Evolutionary conservation across 2,329 filamentous ascomycete species (phyloP).

Genomic region (Fusarium annulatum): DNA sequence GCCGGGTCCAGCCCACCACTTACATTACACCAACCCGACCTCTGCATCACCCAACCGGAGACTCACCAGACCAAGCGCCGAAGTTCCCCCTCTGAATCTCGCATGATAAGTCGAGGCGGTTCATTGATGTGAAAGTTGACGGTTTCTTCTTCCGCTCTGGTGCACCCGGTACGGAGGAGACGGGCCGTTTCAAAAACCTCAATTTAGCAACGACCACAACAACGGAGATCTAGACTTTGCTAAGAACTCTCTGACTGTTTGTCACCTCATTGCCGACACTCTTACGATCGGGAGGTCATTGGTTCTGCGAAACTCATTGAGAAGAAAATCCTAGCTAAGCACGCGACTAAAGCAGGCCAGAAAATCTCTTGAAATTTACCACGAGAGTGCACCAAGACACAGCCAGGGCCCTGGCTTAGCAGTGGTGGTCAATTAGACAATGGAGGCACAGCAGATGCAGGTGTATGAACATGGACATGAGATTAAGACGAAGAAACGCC

Average conservation of each 20-base stretch:
- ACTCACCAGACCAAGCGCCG: conserved; percentile 19
- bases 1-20: conserved; percentile 21
- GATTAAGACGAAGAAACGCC: conserved; percentile 17
- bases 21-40: conserved; percentile 28
- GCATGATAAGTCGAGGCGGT: conserved; percentile 11
- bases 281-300: conserved; percentile 1
- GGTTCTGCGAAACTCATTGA: not conserved
- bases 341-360: conserved; percentile 17
- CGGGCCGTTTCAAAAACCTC: conserved; percentile 32
- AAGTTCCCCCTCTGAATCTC: conserved; percentile 8
- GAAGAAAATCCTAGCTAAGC: conserved; percentile 8
- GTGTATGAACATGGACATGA: conserved; percentile 19
- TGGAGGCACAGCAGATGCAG: conserved; percentile 26
- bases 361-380: conserved; percentile 2
- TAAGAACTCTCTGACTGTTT: conserved; percentile 1
- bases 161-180: conserved; percentile 20
- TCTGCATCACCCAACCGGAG: conserved; percentile 8
- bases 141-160: conserved; percentile 9
- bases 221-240: conserved; percentile 15
- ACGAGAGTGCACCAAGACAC: not conserved
- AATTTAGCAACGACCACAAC: conserved; percentile 1
- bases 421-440: conserved; percentile 17
- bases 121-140: conserved; percentile 12
- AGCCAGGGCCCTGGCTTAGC: conserved; percentile 10
- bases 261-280: conserved; percentile 4